Evolutionary conservation across 176 grass and related monocot genomes (phyloP).

Genomic region (maize (Zea mays)): DNA sequence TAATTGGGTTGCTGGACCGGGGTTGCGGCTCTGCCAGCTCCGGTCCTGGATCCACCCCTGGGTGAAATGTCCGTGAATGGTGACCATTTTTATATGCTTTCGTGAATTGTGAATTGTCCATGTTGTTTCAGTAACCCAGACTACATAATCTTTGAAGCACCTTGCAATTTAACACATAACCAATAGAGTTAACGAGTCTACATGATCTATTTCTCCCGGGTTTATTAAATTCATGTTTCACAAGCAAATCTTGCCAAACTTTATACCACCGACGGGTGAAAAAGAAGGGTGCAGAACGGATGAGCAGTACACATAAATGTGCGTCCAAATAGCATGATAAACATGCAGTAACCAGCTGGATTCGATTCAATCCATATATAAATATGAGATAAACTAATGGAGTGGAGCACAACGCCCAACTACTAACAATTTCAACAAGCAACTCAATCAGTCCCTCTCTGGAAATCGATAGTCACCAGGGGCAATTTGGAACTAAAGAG

Average conservation of each 20-base stretch:
- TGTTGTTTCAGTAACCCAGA: not conserved
- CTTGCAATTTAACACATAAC: constrained; percentile 1
- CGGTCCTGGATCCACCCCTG: too few relatives aligned
- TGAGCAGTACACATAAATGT: constrained; percentile 17
- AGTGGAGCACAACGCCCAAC: constrained; percentile 28
- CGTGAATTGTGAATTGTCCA: not conserved
- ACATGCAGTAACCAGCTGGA: not conserved
- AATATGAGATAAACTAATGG: not conserved
- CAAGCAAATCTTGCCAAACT: not conserved
- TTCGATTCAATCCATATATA: not conserved
- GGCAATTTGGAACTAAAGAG: not conserved
- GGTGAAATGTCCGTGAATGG: not conserved
- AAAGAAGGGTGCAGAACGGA: not conserved
- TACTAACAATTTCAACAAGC: constrained; percentile 8
- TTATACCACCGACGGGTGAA: constrained; percentile 8
- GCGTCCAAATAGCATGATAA: constrained; percentile 12
- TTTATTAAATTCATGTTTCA: constrained; percentile 20
- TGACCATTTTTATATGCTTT: not conserved
- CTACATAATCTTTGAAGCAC: not conserved
- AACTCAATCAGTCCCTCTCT: constrained; percentile 1
- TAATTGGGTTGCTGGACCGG: too few relatives aligned
- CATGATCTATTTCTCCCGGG: not conserved
- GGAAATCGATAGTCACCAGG: not conserved
- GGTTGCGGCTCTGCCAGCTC: too few relatives aligned
- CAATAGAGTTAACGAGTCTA: not conserved